Evolutionary conservation across 805 yeast genomes (phyloP), one percentile per base, ranked within the genome.

Genomic region (Suhomyces sp.): DNA sequence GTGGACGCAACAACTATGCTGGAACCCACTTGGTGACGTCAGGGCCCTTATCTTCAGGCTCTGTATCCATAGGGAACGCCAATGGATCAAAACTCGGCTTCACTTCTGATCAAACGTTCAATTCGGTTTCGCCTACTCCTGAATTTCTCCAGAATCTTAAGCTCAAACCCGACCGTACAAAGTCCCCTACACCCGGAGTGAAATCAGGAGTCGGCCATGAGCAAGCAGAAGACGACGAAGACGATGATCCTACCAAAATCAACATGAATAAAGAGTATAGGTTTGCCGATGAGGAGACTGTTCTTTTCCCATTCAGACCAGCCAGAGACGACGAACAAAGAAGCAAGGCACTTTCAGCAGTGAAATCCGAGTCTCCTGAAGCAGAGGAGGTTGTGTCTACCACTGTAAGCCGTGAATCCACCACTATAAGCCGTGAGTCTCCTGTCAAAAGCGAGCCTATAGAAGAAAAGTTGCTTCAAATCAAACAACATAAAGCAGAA

Each of bases 11-110:
- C 56, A 58, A 71, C 59, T 69, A 74, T 64, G 72, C 74, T 41
- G 78, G 78, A 19, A 86, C 92, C 0, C 87, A 84, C 59, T 71
- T 87, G 36, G 86, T 88, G 6, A 79, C 87, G 2, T 74, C 88
- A 1, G 96, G 96, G 15, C 90, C 93, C 0, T 72, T 88, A 51
- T 82, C 92, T 6, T 78, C 86, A 36, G 91, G 90, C 10, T 74
- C 81, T 0, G 83, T 81, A 3, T 70, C 82, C 1, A 59, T 79
- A 55, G 78, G 79, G 4, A 67, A 64, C 45, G 57, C 60, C 2
- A 58, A 57, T 48, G 66, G 65, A 6, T 45, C 66, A 26, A 70
- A 68, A 48, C 54, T 59, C 19, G 69, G 68, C 13, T 57, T 65
- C 19, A 64, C 73, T 6, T 51, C 51, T 27, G 76, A 67, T 51